A percentile compares a stretch with the other conserved stretches of the same genome.
Evolutionary conservation across 2,329 filamentous ascomycete species (phyloP).

Genomic region (Sporothrix luriei): DNA sequence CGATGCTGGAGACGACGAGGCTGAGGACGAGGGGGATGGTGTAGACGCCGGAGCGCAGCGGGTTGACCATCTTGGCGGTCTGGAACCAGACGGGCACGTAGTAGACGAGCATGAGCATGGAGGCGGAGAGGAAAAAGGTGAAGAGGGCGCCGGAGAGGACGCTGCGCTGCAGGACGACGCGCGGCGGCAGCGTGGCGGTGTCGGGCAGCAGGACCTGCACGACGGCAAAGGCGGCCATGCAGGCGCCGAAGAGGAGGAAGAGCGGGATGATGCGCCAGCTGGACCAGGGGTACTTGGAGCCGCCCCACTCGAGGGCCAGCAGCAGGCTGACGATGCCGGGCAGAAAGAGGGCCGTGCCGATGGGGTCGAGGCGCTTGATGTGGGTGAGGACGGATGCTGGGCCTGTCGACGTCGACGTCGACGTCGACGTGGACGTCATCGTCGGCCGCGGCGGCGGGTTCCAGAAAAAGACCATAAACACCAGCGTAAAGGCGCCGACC

Average conservation of each 20-base stretch:
- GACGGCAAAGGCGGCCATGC: constrained; percentile 40
- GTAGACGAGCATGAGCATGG: constrained; percentile 30
- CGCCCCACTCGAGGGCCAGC: constrained; percentile 51
- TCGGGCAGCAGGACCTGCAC: constrained; percentile 43
- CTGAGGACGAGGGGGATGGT: constrained; percentile 48
- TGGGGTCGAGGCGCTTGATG: constrained; percentile 42
- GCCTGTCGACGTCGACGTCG: too few relatives aligned
- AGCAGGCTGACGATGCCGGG: constrained; percentile 47
- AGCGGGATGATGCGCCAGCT: constrained; percentile 43
- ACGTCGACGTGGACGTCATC: too few relatives aligned
- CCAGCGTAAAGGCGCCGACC: constrained; percentile 42
- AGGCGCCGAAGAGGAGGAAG: constrained; percentile 39
- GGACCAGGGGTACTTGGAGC: constrained; percentile 43
- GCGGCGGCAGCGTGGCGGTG: constrained; percentile 45
- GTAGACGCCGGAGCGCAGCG: constrained; percentile 47
- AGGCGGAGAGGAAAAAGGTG: not conserved
- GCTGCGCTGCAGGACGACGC: constrained; percentile 43
- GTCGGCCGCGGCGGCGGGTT: constrained; percentile 36
- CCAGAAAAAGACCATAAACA: constrained; percentile 41
- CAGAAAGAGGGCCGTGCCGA: constrained; percentile 36
- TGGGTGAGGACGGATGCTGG: too few relatives aligned
- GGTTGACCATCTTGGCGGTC: constrained; percentile 46
- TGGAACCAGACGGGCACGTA: constrained; percentile 49
- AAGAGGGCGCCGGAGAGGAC: constrained; percentile 10
- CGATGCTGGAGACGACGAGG: constrained; percentile 47